Evolutionary conservation across 2,329 filamentous ascomycete genomes (phyloP), one percentile per base, ranked within the genome.

Genomic region (Fusarium nelsonii): DNA sequence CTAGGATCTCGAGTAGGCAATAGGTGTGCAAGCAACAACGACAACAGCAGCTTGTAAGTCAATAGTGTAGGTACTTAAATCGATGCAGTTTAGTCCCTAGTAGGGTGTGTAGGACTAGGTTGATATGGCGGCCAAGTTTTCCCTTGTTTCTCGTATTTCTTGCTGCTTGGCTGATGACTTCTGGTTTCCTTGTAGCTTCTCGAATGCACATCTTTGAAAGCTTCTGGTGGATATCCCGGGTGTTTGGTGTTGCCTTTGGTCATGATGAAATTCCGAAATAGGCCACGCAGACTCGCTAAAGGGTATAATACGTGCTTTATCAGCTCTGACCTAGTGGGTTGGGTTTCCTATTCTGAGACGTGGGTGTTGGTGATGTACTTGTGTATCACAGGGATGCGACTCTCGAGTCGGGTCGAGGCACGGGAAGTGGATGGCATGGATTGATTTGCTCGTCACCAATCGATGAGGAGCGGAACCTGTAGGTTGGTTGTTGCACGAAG

Each of bases 391-490:
- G 46, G 63, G 63, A 63, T 63, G 48, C 51, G 50, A 59, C 36
- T 50, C 32, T 49, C 23, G 30, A 30, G 30, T 66, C 51, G 64
- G n/a, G 26, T 72, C 69, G 62, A 69, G 56, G 60, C 46, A 61
- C 67, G 71, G 67, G 71, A 73, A 72, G 70, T 73, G 68, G 71
- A 71, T 65, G 69, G 16, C 40, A 61, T 61, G 58, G 66, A 63
- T 64, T 33, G 69, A 74, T 73, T 68, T 73, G 59, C 32, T 37
- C 23, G 14, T 30, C 33, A 15, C 20, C 34, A 51, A 30, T 23
- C 23, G n/a, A 37, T 23, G 23, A 23, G 23, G 23, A 23, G 23
- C 23, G 12, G 20, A 49, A 26, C 20, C 33, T 28, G 44, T 46
- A 68, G 48, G 50, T 40, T 51, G 48, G 50, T 40, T 51, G 58